phyloP scores from a whole-genome alignment of 2,329 filamentous ascomycete genomes.

The Colletotrichum incanum region DNA sequence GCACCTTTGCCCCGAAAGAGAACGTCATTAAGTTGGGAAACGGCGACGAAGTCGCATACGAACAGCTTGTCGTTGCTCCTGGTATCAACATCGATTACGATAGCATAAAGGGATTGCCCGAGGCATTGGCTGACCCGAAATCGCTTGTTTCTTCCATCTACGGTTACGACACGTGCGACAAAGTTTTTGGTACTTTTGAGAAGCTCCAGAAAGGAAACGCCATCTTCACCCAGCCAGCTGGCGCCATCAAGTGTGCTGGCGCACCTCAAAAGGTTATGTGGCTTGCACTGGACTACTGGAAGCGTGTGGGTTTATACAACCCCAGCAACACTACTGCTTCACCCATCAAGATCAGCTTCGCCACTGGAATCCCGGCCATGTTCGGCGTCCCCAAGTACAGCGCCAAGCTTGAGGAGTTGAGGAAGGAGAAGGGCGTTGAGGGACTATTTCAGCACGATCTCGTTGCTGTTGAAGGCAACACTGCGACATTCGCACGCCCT shows the following conservation, averaged over 20 bases:
- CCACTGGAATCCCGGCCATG: conserved; percentile 70
- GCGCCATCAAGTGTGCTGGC: conserved; percentile 73
- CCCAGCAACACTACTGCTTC: conserved; percentile 56
- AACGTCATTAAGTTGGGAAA: conserved; percentile 70
- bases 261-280: conserved; percentile 76
- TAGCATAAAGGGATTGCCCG: conserved; percentile 69
- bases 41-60: conserved; percentile 72
- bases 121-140: conserved; percentile 65
- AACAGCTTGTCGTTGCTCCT: conserved; percentile 76
- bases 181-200: conserved; percentile 65
- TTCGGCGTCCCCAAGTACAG: conserved; percentile 75
- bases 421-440: conserved; percentile 69
- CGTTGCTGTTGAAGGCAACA: conserved; percentile 67
- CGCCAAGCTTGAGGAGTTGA: conserved; percentile 66
- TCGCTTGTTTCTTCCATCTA: conserved; percentile 71
- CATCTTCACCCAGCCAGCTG: conserved; percentile 73
- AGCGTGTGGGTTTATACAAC: conserved; percentile 66
- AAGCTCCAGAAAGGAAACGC: conserved; percentile 65
- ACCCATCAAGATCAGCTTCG: conserved; percentile 67
- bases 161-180: conserved; percentile 69
- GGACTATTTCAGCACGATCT: conserved; percentile 73
- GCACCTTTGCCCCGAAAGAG: conserved; percentile 67
- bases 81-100: conserved; percentile 68
- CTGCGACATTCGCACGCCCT: conserved; percentile 64
- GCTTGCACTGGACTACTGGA: conserved; percentile 74